Evolutionary conservation across 2,329 filamentous ascomycete genomes (phyloP), one percentile per base, ranked within the genome.

Genomic region (Penicillium occitanis): DNA sequence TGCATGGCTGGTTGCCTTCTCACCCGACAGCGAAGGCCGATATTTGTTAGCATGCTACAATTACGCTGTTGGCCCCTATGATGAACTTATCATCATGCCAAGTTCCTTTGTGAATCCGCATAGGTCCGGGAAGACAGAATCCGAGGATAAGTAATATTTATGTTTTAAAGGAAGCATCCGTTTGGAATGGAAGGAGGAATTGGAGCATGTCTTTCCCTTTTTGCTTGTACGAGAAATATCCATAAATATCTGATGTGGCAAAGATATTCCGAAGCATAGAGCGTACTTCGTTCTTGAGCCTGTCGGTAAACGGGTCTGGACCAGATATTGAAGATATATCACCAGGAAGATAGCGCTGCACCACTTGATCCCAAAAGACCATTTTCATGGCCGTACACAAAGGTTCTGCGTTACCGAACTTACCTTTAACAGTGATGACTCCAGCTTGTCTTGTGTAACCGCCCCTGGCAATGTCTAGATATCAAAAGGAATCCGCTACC

Each of bases 161-260:
- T 25, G 59, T 61, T 37, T 61, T 44, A 10, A 61, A 30, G 0
- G 59, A 61, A 28, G n/a, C 44, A 1, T 40, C 30, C 10, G 44
- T 61, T 22, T 61, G 59, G 44, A 61, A 61, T 51, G 59, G 59
- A 5, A 50, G 59, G 30, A 50, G 59, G 13, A 61, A 61, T 25
- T 61, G 59, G 59, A 51, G 59, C 51, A 51, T 14, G 59, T 28
- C 2, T 25, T 13, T 25, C 8, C 4, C 17, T 8, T 30, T 1
- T 19, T 3, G 46, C 13, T 61, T 19, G 17, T 25, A 2, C 17
- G 5, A 1, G 22, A 3, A 14, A 17, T 42, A 25, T 4, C 30
- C 25, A 25, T 25, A 3, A 25, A 25, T 25, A n/a, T 8, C 57
- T 22, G 8, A 28, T 11, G 1, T 11, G 22, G 19, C 46, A 3